Evolutionary conservation across 23 red algal genomes (phyloP), one percentile per base, ranked within the genome.

Genomic region (Gracilaria gracilis): DNA sequence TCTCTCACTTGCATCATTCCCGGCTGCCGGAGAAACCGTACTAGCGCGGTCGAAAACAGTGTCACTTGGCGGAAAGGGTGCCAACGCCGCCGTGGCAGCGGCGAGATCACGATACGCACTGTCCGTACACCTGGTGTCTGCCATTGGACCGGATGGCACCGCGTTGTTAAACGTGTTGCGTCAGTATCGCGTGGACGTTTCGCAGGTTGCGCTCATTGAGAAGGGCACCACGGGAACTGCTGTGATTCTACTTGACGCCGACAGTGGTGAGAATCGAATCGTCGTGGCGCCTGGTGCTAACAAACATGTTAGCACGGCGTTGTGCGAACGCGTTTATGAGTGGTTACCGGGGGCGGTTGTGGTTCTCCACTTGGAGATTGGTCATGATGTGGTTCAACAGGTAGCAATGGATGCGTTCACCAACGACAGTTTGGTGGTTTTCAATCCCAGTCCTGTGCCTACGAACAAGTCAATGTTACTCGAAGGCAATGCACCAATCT

Each of bases 1-100:
- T 16, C 87, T 90, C 13, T 15, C 57, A 6, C 5, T 80, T 4
- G 0, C 14, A 9, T 23, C 16, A 2, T 57, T 83, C n/a, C 89
- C 89, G 7, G 25, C 76, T 29, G 76, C 34, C 25, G 89, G 89
- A 57, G 89, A 92, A 61, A 92, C 89, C 12, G 49, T 77, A 4
- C 53, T 84, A 31, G 78, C 89, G 61, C 54, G 34, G 8, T 14
- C 15, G 4, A 75, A n/a, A 28, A 77, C 61, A 5, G 24, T 6
- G 1, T 75, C 78, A 23, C 78, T 92, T 3, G 89, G 89, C 28
- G 89, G 89, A 35, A 92, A 92, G 64, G 89, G 89, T 21, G 89
- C 89, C 33, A 92, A 92, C 49, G 47, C 75, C 25, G 78, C 89
- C 8, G 79, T 92, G 20, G 89, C 89, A 9, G 79, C 89, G 11